A percentile compares a stretch with the other conserved stretches of the same genome.
Evolutionary conservation across 2,329 filamentous ascomycete species (phyloP).

Genomic region (Ophiostoma novo-ulmi): DNA sequence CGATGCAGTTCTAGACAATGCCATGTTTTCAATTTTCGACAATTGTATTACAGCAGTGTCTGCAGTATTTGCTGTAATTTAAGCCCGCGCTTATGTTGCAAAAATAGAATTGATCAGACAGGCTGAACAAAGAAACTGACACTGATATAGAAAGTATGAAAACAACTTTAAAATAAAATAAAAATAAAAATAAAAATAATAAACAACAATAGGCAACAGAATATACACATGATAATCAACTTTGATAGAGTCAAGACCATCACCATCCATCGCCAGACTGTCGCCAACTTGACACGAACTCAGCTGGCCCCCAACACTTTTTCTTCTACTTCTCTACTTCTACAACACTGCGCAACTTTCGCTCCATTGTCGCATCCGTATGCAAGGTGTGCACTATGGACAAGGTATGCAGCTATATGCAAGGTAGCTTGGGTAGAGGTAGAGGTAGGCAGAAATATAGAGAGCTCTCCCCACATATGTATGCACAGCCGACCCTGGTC

Average conservation of each 20-base stretch:
- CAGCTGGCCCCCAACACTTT: not conserved
- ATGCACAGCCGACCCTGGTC: constrained; percentile 7
- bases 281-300: constrained; percentile 6
- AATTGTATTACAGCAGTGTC: not conserved
- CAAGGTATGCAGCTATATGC: not conserved
- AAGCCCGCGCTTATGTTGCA: not conserved
- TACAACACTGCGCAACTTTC: not conserved
- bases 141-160: not conserved
- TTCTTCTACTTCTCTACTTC: not conserved
- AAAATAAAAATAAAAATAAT: not conserved
- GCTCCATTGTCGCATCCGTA: not conserved
- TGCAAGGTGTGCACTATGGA: not conserved
- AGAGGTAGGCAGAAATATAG: no score
- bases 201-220: not conserved
- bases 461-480: constrained; percentile 11
- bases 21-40: not conserved
- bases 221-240: not conserved
- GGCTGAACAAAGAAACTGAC: not conserved
- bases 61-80: not conserved
- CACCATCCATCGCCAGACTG: not conserved
- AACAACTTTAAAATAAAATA: not conserved
- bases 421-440: not conserved
- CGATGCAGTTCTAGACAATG: not conserved
- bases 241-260: not conserved
- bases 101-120: not conserved